phyloP scores from a whole-genome alignment of 2,329 filamentous ascomycete species.

The Cladosporium sp. region DNA sequence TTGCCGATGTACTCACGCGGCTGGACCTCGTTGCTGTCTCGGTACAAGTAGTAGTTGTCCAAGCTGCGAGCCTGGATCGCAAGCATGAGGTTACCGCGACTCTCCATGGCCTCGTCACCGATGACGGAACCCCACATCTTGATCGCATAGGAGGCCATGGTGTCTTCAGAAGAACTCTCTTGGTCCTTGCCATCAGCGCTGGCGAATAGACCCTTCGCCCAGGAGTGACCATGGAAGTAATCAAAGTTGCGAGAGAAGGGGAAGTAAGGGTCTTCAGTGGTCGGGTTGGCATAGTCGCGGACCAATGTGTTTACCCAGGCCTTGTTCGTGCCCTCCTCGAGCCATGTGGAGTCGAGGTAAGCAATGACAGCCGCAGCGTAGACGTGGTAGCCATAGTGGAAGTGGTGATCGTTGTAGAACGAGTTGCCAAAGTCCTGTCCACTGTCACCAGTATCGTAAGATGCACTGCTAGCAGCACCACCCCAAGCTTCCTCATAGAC shows the following conservation, averaged over 20 bases:
- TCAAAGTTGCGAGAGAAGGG: constrained; percentile 84
- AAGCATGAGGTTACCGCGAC: constrained; percentile 79
- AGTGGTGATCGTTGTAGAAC: constrained; percentile 71
- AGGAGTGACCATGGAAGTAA: constrained; percentile 93
- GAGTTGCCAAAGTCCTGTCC: constrained; percentile 88
- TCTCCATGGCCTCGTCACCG: constrained; percentile 77
- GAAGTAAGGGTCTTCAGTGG: constrained; percentile 69
- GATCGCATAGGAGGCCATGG: constrained; percentile 80
- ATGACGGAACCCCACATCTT: constrained; percentile 90
- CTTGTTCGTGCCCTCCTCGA: constrained; percentile 62
- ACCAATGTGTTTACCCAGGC: constrained; percentile 82
- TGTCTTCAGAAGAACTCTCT: constrained; percentile 89
- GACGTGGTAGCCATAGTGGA: constrained; percentile 81
- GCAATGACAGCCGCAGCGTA: constrained; percentile 82
- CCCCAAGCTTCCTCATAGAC: constrained; percentile 68
- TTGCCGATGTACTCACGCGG: constrained; percentile 79
- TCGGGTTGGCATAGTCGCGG: constrained; percentile 81
- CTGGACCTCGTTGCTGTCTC: constrained; percentile 67
- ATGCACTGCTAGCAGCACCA: constrained; percentile 75
- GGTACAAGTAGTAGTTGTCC: constrained; percentile 80
- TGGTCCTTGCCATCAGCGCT: constrained; percentile 75
- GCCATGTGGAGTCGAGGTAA: constrained; percentile 74
- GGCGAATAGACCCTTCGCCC: constrained; percentile 79
- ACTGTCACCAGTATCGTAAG: constrained; percentile 73
- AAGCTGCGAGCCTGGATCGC: constrained; percentile 73